A percentile compares a stretch with the other conserved stretches of the same genome.
Evolutionary conservation across 441 rosid species (phyloP).

Genomic region (Isatis lusitanica): DNA sequence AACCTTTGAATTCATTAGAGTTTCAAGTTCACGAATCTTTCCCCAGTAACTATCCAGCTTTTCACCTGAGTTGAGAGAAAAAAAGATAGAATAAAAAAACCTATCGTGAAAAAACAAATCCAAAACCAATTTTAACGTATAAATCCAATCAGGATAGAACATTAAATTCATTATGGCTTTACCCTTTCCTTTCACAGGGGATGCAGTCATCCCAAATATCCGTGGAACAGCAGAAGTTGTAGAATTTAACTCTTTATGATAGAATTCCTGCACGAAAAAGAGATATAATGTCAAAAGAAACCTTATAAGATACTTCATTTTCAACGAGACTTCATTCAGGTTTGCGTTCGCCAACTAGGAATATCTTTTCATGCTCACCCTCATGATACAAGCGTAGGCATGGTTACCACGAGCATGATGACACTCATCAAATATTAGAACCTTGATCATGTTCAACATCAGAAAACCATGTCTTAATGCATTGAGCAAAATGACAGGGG

Average conservation of each 20-base stretch:
- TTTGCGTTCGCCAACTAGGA: neutral
- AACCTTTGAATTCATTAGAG: conserved; percentile 85
- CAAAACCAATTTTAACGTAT: neutral
- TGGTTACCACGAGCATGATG: conserved; percentile 77
- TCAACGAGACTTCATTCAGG: neutral
- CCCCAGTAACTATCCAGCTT: conserved; percentile 47
- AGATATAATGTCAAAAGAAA: neutral
- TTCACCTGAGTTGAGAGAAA: conserved; percentile 43
- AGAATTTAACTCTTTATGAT: conserved; percentile 49
- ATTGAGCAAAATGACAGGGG: conserved; percentile 77
- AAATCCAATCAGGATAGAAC: conserved; percentile 1
- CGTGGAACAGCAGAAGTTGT: conserved; percentile 57
- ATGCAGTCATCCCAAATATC: conserved; percentile 96
- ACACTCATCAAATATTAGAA: conserved; percentile 91
- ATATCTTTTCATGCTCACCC: conserved; percentile 46
- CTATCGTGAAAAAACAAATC: conserved; percentile 1
- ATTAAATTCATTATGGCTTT: neutral
- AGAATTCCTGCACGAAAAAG: conserved; percentile 67
- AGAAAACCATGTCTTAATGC: conserved; percentile 75
- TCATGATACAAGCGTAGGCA: conserved; percentile 84
- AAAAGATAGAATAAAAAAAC: neutral
- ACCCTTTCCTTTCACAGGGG: conserved; percentile 87
- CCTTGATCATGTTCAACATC: conserved; percentile 59
- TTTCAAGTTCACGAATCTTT: conserved; percentile 65
- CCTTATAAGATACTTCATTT: neutral